Conservation (phyloP, 202 grass and related monocot species). For the Eragrostis tef region DNA sequence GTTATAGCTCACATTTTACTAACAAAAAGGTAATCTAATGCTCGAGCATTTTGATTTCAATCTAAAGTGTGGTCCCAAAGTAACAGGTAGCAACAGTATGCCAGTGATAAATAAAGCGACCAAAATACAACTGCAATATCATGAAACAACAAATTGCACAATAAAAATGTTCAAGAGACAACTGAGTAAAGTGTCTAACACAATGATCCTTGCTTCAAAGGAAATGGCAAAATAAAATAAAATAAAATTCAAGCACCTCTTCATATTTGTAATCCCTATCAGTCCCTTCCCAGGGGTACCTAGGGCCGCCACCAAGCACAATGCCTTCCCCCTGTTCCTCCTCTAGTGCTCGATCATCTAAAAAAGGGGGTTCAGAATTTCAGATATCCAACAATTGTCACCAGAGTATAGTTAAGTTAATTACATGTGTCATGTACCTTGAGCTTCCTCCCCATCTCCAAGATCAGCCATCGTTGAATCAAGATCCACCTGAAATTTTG, state of each 20-base stretch:
- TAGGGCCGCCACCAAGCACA: constrained; percentile 48
- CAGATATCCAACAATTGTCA: background rate
- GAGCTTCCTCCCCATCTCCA: constrained; percentile 27
- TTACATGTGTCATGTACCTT: constrained; percentile 1
- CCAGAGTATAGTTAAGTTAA: background rate
- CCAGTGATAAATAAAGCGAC: background rate
- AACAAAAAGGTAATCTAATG: background rate
- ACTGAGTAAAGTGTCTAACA: background rate
- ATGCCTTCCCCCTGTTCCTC: constrained; percentile 61
- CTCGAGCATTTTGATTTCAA: background rate
- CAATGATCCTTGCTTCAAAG: background rate
- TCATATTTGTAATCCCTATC: constrained; percentile 64
- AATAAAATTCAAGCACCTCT: constrained; percentile 45
- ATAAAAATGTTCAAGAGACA: background rate
- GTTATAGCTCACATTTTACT: constrained; percentile 12
- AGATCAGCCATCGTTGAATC: constrained; percentile 13
- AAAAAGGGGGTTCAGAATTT: background rate
- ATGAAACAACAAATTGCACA: background rate
- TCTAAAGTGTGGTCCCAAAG: background rate
- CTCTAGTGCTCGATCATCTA: constrained; percentile 47
- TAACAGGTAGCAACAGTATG: background rate
- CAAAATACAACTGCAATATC: background rate
- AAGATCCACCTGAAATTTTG: constrained; percentile 52
- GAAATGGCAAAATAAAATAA: background rate
- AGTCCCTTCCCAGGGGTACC: constrained; percentile 59